These are phyloP conservation scores for Adansonia digitata DNA, from an alignment of 345 rosid genomes.

Conservation along the genomic window DNA sequence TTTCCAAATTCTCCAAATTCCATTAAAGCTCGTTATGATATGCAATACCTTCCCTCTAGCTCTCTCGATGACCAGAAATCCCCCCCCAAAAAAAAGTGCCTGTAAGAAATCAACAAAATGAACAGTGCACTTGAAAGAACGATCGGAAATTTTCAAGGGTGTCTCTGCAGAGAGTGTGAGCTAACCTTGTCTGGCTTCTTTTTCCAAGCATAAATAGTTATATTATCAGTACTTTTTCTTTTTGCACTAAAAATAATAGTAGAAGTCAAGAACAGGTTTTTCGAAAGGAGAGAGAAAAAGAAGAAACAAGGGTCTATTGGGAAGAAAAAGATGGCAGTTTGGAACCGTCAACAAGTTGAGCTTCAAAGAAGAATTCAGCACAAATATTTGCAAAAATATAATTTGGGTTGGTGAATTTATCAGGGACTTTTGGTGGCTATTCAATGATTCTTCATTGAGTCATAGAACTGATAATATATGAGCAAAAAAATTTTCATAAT, in stretches of 20 bases:
- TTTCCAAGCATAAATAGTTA: too few species aligned
- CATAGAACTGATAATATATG: too few species aligned
- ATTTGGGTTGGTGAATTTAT: conserved; percentile 26
- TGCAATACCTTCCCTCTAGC: too few species aligned
- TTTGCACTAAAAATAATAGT: too few species aligned
- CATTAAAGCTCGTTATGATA: conserved; percentile 11
- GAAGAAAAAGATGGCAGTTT: conserved; percentile 18
- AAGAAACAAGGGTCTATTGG: conserved; percentile 11
- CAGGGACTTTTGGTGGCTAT: conserved; percentile 27
- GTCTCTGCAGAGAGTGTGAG: too few species aligned
- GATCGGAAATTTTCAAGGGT: background rate
- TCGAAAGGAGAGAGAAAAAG: background rate
- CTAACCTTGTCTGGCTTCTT: conserved; percentile 4
- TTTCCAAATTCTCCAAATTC: background rate
- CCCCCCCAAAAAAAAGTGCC: background rate
- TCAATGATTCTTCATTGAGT: conserved; percentile 50
- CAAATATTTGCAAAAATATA: conserved; percentile 12
- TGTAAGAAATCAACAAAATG: conserved; percentile 6
- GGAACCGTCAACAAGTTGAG: conserved; percentile 20
- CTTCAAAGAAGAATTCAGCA: conserved; percentile 12
- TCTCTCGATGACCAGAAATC: background rate
- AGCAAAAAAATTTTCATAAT: too few species aligned
- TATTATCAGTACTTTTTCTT: too few species aligned
- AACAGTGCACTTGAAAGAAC: background rate
- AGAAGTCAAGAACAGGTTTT: background rate